Percentiles rank a stretch among this genome's conserved stretches.
Evolutionary conservation across 1,284 basidiomycete genomes (phyloP).

Genomic region (Exobasidium rhododendri): DNA sequence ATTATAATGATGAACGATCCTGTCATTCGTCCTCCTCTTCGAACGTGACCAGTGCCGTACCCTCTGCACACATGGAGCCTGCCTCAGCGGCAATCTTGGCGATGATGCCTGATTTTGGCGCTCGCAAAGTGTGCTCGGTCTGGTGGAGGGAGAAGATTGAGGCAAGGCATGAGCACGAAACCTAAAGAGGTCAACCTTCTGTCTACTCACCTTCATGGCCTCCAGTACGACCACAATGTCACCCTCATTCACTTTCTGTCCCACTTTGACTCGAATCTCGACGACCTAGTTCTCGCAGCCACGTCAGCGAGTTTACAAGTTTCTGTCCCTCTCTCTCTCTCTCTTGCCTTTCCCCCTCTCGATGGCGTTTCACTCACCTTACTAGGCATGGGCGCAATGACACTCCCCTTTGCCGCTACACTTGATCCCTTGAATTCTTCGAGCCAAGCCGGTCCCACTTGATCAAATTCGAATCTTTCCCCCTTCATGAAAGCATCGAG

Average conservation of each 20-base stretch:
- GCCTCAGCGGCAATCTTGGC: conserved; percentile 66
- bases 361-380: conserved; percentile 62
- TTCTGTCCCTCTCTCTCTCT: too few species aligned
- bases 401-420: conserved; percentile 59
- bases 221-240: conserved; percentile 79
- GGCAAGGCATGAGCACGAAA: not conserved
- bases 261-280: conserved; percentile 72
- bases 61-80: conserved; percentile 74
- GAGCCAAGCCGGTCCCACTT: conserved; percentile 27
- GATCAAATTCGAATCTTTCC: conserved; percentile 15
- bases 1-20: too few species aligned
- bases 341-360: too few species aligned
- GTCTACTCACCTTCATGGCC: conserved; percentile 94
- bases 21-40: conserved; percentile 25
- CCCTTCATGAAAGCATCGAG: conserved; percentile 6
- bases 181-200: too few species aligned
- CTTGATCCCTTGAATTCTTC: conserved; percentile 12
- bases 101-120: conserved; percentile 67
- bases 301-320: too few species aligned
- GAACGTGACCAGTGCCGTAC: conserved; percentile 68
- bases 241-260: conserved; percentile 74
- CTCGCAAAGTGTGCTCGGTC: conserved; percentile 68
- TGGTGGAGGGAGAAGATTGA: too few species aligned
- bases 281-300: too few species aligned
- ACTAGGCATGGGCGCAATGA: conserved; percentile 75